Percentiles rank a stretch among this genome's conserved stretches.
Evolutionary conservation across 306 rosid species (phyloP).

Genomic region (Acacia crassicarpa): DNA sequence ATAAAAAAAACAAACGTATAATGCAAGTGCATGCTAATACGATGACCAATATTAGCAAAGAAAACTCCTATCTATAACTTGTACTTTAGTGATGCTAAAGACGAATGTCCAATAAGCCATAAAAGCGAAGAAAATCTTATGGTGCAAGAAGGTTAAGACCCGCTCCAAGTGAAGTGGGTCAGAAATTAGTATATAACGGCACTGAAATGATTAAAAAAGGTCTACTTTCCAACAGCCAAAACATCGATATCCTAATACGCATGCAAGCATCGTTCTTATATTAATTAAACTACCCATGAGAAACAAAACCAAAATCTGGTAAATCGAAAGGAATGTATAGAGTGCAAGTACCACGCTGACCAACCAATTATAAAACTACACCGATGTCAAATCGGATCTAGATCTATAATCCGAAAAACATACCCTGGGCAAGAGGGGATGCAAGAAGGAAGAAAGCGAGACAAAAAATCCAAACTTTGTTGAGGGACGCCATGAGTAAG

Average conservation of each 20-base stretch:
- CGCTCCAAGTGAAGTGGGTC: background rate
- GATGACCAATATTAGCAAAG: background rate
- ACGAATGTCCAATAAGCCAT: background rate
- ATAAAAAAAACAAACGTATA: background rate
- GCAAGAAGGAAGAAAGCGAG: slow-evolving; percentile 59
- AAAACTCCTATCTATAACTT: background rate
- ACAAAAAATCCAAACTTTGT: slow-evolving; percentile 46
- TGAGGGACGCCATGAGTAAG: slow-evolving; percentile 41
- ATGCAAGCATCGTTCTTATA: slow-evolving; percentile 27
- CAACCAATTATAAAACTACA: background rate
- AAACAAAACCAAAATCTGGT: background rate
- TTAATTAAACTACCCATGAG: background rate
- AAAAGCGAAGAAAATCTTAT: background rate
- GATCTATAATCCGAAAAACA: slow-evolving; percentile 35
- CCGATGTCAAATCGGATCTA: slow-evolving; percentile 20
- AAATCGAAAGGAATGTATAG: background rate
- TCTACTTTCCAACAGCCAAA: background rate
- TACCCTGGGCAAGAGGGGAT: slow-evolving; percentile 57
- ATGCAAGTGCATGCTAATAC: slow-evolving; percentile 7
- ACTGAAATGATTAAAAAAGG: background rate
- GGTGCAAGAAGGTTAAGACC: background rate
- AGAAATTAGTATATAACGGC: background rate
- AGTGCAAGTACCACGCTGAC: background rate
- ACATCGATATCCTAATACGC: slow-evolving; percentile 31
- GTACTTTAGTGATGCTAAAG: background rate